Percentiles rank a stretch among this genome's conserved stretches.
Conservation (phyloP, 108 stramenopile genomes). For the Cyclotella baltica region DNA sequence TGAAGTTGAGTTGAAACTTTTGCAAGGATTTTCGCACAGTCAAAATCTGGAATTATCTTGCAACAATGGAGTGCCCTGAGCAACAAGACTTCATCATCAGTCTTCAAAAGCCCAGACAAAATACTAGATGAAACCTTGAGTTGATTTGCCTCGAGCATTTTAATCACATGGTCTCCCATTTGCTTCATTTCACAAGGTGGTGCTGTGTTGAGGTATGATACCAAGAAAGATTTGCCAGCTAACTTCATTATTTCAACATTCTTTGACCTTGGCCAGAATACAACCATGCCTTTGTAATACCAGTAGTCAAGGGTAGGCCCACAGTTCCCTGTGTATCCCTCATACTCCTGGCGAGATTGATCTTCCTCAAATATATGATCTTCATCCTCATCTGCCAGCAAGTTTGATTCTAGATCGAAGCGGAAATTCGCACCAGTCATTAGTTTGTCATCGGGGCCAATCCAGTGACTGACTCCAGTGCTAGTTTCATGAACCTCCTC, state of each 20-base stretch:
- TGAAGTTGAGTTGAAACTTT: too few relatives aligned
- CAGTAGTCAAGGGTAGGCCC: conserved; percentile 25
- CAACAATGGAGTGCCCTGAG: too few relatives aligned
- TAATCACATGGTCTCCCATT: too few relatives aligned
- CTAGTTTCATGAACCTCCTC: conserved; percentile 2
- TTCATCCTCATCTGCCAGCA: not conserved
- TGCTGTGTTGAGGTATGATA: not conserved
- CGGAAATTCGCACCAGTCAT: not conserved
- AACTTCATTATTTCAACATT: not conserved
- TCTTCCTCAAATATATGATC: conserved; percentile 17
- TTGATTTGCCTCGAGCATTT: too few relatives aligned
- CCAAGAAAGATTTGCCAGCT: conserved; percentile 7
- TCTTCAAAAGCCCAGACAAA: too few relatives aligned
- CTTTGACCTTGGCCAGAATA: conserved; percentile 16
- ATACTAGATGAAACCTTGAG: too few relatives aligned
- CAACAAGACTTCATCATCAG: too few relatives aligned
- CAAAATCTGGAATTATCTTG: too few relatives aligned
- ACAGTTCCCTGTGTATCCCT: conserved; percentile 17
- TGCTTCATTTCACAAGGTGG: not conserved
- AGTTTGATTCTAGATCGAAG: conserved; percentile 2
- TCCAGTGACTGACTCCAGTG: not conserved
- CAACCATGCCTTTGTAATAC: not conserved
- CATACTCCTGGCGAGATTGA: not conserved
- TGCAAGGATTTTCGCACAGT: too few relatives aligned
- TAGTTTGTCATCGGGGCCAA: conserved; percentile 14